These are phyloP conservation scores for Tarenaya hassleriana DNA, from an alignment of 345 rosid species.

Conservation along the genomic window DNA sequence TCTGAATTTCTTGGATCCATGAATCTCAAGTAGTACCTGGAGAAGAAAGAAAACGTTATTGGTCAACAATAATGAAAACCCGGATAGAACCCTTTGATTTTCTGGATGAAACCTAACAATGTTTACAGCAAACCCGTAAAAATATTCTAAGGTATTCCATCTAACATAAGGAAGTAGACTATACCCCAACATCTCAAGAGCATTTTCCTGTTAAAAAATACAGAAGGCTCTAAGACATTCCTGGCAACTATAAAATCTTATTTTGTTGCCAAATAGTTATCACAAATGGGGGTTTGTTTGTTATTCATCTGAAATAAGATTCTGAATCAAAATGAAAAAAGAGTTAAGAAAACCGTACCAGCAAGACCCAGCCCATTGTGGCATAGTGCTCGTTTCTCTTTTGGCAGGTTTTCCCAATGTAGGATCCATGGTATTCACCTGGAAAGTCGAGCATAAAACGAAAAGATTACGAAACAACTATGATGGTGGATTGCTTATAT, in stretches of 20 bases:
- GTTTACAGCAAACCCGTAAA: neutral
- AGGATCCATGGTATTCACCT: constrained; percentile 62
- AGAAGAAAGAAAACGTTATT: constrained; percentile 14
- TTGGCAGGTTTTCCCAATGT: constrained; percentile 64
- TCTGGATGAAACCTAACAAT: constrained; percentile 2
- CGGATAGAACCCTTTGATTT: neutral
- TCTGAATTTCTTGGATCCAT: constrained; percentile 79
- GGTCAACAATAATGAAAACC: neutral
- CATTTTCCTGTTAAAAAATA: too few species aligned
- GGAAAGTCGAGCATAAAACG: constrained; percentile 20
- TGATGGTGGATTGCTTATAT: neutral
- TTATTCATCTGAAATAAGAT: neutral
- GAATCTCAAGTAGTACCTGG: constrained; percentile 96
- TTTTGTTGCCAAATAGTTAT: too few species aligned
- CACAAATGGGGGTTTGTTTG: too few species aligned
- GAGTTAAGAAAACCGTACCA: constrained; percentile 41
- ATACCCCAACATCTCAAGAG: too few species aligned
- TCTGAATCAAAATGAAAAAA: constrained; percentile 1
- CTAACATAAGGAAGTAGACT: neutral
- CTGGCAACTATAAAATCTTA: too few species aligned
- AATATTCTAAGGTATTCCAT: constrained; percentile 1
- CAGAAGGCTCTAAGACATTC: too few species aligned
- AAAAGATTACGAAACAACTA: too few species aligned
- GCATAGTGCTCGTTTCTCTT: constrained; percentile 98
- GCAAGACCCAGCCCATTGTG: constrained; percentile 99